phyloP scores from a whole-genome alignment of 345 rosid species.

The Fremontodendron californicum region DNA sequence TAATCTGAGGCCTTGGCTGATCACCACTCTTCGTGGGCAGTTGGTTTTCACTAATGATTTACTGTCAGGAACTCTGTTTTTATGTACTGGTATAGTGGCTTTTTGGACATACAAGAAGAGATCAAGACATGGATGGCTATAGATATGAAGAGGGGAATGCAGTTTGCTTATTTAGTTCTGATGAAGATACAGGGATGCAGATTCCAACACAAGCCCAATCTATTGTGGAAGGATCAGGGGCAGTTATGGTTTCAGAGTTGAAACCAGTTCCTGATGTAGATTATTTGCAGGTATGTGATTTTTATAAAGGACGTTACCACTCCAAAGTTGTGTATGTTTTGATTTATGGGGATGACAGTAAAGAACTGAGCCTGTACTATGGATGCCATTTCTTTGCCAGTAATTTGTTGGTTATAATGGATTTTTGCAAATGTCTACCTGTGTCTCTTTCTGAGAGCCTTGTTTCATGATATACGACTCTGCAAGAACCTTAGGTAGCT shows the following conservation, averaged over 20 bases:
- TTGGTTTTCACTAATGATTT: slow-evolving; percentile 68
- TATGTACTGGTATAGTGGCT: slow-evolving; percentile 79
- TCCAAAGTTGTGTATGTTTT: background rate
- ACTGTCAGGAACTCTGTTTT: slow-evolving; percentile 71
- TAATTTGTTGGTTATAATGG: background rate
- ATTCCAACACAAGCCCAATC: slow-evolving; percentile 79
- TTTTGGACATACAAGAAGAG: slow-evolving; percentile 49
- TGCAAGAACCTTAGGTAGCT: background rate
- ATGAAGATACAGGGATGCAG: slow-evolving; percentile 55
- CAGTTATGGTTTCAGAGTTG: slow-evolving; percentile 57
- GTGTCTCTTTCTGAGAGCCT: background rate
- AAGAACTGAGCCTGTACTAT: background rate
- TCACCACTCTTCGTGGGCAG: slow-evolving; percentile 34
- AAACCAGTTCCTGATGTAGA: slow-evolving; percentile 81
- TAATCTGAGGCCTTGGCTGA: slow-evolving; percentile 22
- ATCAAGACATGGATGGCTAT: slow-evolving; percentile 36
- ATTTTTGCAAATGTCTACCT: background rate
- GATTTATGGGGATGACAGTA: background rate
- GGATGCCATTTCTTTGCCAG: background rate
- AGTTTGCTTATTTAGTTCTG: slow-evolving; percentile 45
- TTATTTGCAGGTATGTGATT: slow-evolving; percentile 69
- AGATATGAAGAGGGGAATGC: slow-evolving; percentile 40
- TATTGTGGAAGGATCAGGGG: slow-evolving; percentile 73
- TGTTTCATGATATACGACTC: background rate
- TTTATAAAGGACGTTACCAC: background rate